These are phyloP conservation scores for Sporisorium scitamineum DNA, from an alignment of 1,284 basidiomycete species.

Conservation along the genomic window DNA sequence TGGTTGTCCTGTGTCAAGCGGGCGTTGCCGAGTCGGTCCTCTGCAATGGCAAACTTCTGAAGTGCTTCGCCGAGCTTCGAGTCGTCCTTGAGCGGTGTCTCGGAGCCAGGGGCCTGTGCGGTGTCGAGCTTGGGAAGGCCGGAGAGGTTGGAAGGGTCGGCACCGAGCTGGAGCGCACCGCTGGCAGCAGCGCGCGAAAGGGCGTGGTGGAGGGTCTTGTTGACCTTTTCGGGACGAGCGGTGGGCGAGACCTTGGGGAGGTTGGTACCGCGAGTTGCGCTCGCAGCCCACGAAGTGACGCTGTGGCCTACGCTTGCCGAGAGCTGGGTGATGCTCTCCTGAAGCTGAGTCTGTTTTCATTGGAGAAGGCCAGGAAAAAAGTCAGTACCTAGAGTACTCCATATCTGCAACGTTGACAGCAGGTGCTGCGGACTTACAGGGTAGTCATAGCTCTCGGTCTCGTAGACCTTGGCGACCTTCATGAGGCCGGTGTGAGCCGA, in stretches of 20 bases:
- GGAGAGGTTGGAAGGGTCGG: constrained; percentile 55
- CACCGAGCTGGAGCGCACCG: constrained; percentile 75
- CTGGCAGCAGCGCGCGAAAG: constrained; percentile 82
- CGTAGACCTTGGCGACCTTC: constrained; percentile 72
- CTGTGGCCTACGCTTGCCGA: constrained; percentile 76
- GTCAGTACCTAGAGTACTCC: neutral
- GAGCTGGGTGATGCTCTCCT: constrained; percentile 73
- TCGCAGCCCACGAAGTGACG: constrained; percentile 87
- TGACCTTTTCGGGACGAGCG: constrained; percentile 69
- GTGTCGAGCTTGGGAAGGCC: constrained; percentile 51
- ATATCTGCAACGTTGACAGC: neutral
- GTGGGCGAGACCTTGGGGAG: constrained; percentile 78
- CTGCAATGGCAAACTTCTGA: constrained; percentile 81
- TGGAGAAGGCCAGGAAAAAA: neutral
- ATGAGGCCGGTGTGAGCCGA: constrained; percentile 79
- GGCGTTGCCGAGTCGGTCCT: constrained; percentile 88
- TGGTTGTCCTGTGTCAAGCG: constrained; percentile 83
- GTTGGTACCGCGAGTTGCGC: constrained; percentile 78
- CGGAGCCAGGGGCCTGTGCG: constrained; percentile 33
- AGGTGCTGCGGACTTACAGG: constrained; percentile 72
- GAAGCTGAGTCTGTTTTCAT: constrained; percentile 68
- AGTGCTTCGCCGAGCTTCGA: constrained; percentile 76
- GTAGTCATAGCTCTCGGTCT: constrained; percentile 67
- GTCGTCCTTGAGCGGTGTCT: constrained; percentile 45
- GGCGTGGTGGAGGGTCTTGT: constrained; percentile 94